Conservation (phyloP, 371 early-diverging fungal genomes). For the Capillidium rhysosporum region DNA sequence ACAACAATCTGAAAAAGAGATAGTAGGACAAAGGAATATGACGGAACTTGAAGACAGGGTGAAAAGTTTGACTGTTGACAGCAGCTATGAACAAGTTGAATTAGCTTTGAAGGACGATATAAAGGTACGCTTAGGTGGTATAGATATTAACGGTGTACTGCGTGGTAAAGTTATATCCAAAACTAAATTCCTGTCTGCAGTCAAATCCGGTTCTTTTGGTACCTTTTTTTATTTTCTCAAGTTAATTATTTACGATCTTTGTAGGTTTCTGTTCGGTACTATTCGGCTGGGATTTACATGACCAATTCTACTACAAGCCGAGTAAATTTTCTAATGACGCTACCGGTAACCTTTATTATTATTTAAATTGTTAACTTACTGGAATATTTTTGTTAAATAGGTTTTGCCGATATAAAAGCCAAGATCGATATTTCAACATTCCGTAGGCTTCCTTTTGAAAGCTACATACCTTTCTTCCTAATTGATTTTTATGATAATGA, state of each 20-base stretch:
- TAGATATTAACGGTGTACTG: conserved; percentile 57
- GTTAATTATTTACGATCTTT: background rate
- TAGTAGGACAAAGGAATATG: no score
- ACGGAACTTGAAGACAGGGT: no score
- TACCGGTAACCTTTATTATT: conserved; percentile 10
- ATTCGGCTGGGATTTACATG: conserved; percentile 70
- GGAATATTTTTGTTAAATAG: conserved; percentile 4
- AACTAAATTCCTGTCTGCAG: conserved; percentile 35
- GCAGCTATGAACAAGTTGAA: no score
- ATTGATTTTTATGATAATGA: conserved; percentile 34
- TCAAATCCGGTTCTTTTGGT: conserved; percentile 47
- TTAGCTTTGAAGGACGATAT: no score
- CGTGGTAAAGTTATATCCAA: conserved; percentile 53
- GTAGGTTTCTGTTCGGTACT: conserved; percentile 62
- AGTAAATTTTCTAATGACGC: conserved; percentile 13
- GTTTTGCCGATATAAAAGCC: conserved; percentile 45
- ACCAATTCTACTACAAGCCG: conserved; percentile 20
- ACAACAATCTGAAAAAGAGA: no score
- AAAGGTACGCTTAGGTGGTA: conserved; percentile 32
- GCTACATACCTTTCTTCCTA: conserved; percentile 51
- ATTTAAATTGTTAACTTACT: background rate
- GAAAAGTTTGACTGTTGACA: no score
- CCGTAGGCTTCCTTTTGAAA: conserved; percentile 58
- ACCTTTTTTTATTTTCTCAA: conserved; percentile 7
- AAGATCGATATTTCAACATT: conserved; percentile 39